Conservation (phyloP, 2,329 filamentous ascomycete species). For the Nigrospora osmanthi region DNA sequence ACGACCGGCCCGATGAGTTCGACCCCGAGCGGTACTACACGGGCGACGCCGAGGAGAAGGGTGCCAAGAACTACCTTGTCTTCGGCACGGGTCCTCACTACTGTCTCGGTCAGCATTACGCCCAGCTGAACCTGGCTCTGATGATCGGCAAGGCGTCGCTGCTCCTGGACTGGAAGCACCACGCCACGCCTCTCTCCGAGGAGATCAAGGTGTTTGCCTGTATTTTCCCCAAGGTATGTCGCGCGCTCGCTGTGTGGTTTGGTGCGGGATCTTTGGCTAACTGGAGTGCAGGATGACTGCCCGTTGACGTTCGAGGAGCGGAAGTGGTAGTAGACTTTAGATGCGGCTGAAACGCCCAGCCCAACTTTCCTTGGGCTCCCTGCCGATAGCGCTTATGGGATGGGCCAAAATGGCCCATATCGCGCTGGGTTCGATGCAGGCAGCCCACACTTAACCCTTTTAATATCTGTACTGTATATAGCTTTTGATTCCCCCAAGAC, state of each 20-base stretch:
- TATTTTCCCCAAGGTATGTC: conserved; percentile 86
- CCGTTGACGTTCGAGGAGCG: conserved; percentile 62
- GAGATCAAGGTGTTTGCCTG: conserved; percentile 98
- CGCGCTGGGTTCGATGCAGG: no score
- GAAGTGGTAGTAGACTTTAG: conserved; percentile 27
- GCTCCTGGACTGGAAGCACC: conserved; percentile 83
- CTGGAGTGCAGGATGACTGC: conserved; percentile 62
- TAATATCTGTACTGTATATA: no score
- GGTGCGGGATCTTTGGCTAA: conserved; percentile 13
- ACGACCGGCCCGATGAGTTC: conserved; percentile 80
- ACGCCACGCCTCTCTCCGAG: conserved; percentile 75
- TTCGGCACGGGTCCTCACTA: conserved; percentile 96
- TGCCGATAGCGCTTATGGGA: no score
- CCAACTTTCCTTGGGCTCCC: no score
- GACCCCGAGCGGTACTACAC: conserved; percentile 88
- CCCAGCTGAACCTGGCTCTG: conserved; percentile 77
- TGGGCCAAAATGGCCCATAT: no score
- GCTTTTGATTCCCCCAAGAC: no score
- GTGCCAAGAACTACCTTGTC: conserved; percentile 90
- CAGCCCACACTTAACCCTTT: no score
- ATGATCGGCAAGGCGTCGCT: conserved; percentile 88
- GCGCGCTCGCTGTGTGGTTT: conserved; percentile 1
- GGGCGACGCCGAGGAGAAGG: conserved; percentile 79
- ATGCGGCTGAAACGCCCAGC: no score
- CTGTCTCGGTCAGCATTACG: conserved; percentile 90